phyloP scores from a whole-genome alignment of 768 basidiomycete species.

The Mycena filopes region DNA sequence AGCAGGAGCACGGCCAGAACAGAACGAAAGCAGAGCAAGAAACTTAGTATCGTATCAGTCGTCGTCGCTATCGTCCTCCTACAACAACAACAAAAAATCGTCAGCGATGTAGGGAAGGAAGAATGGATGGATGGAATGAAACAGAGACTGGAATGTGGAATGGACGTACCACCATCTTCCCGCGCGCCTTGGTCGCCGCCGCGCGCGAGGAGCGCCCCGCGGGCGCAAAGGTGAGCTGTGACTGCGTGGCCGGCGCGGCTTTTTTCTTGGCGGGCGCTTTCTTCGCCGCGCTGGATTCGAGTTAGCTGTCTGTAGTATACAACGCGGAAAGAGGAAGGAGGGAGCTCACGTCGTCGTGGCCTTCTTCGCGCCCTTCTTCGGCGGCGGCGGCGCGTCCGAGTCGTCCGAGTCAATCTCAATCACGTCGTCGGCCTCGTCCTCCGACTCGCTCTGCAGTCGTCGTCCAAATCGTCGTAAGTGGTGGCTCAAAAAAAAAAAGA shows the following conservation, averaged over 20 bases:
- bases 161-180: slow-evolving; percentile 65
- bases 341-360: slow-evolving; percentile 72
- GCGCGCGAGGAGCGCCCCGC: slow-evolving; percentile 66
- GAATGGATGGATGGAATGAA: no score
- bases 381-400: slow-evolving; percentile 52
- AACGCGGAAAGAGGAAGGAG: slow-evolving; percentile 3
- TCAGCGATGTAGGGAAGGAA: no score
- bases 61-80: no score
- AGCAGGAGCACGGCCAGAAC: no score
- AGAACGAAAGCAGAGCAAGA: no score
- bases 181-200: slow-evolving; percentile 75
- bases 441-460: slow-evolving; percentile 57
- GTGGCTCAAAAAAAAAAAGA: background rate
- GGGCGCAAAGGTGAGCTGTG: slow-evolving; percentile 73
- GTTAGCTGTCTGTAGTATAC: background rate
- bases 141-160: no score
- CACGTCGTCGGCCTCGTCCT: slow-evolving; percentile 56
- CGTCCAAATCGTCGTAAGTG: slow-evolving; percentile 1
- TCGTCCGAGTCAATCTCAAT: slow-evolving; percentile 68
- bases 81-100: no score
- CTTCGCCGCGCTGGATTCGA: slow-evolving; percentile 40
- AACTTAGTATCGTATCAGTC: no score
- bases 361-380: slow-evolving; percentile 61
- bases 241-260: slow-evolving; percentile 51
- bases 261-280: slow-evolving; percentile 51